Conservation (phyloP, 495 filamentous ascomycete genomes). For the Penicillium canescens region DNA sequence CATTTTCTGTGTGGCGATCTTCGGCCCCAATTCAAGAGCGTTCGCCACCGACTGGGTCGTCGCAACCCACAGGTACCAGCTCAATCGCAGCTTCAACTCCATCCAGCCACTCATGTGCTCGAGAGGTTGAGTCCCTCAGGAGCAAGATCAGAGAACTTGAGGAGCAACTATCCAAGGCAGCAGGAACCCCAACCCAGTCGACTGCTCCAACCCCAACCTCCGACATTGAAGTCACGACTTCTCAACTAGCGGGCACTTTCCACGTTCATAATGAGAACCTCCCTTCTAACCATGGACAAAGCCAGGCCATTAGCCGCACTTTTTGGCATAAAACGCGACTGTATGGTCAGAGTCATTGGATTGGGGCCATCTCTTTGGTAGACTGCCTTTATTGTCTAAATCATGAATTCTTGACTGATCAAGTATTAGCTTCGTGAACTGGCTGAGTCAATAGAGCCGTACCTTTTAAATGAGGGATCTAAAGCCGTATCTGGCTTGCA, state of each 20-base stretch:
- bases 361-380: constrained; percentile 44
- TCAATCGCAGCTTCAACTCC: constrained; percentile 31
- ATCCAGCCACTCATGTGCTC: constrained; percentile 25
- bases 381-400: constrained; percentile 1
- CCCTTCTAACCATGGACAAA: constrained; percentile 16
- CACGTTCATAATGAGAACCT: constrained; percentile 26
- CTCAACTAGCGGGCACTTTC: constrained; percentile 25
- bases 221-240: constrained; percentile 29
- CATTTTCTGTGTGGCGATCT: not conserved
- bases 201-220: constrained; percentile 13
- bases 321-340: constrained; percentile 54
- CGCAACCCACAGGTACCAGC: constrained; percentile 13
- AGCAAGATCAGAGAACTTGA: constrained; percentile 45
- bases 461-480: constrained; percentile 37
- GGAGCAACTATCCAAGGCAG: constrained; percentile 38
- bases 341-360: constrained; percentile 60
- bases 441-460: constrained; percentile 36
- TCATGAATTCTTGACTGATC: constrained; percentile 5
- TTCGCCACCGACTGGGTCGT: constrained; percentile 9
- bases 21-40: not conserved
- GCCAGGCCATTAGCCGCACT: constrained; percentile 27
- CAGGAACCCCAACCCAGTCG: not conserved
- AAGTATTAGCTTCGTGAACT: constrained; percentile 40
- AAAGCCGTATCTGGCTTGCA: constrained; percentile 31
- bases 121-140: constrained; percentile 39